Base-by-base conservation (phyloP, 108 stramenopile species). In the Licmophora abbreviata region DNA sequence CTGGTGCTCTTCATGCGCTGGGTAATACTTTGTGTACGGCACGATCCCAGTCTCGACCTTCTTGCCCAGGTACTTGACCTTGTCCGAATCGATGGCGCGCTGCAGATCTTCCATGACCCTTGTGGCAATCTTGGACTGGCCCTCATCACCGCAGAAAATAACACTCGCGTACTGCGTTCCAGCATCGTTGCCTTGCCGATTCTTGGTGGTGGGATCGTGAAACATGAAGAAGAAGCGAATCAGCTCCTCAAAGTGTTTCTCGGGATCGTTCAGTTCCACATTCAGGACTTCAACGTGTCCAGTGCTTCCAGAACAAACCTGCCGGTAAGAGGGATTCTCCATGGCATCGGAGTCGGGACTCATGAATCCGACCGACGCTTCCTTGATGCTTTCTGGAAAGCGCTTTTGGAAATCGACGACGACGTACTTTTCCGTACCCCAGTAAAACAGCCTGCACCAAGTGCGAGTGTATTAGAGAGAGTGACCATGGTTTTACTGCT, bases 151-250 rank as follows among this genome's bases (percentile, higher is more conserved):
- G 32, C 31, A 57, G 71, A 88, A 96, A 14, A 96, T 74, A 9
- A 48, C 77, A 24, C 66, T 68, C 22, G 79, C 73, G 57, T 96
- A 96, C 56, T 96, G 95, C 3, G 81, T 76, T 3, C 95, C 95
- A 10, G 45, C 34, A 73, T 96, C 95, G 40, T 85, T 81, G n/a
- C 90, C 88, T 65, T 96, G 95, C 15, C 81, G 67, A 64, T 96
- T 76, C 52, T 61, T 31, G 30, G 88, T 92, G 5, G 89, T 92
- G 15, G 93, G 93, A 61, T 94, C 87, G 44, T 88, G 87, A 66
- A 88, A 88, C 35, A 43, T 36, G 60, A 73, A 95, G 68, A 95
- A 92, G 61, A 92, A 87, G 12, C 56, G 45, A 23, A 88, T 68
- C 41, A 95, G 58, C 21, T 83, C 75, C 53, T 85, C 85, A 43